phyloP scores from a whole-genome alignment of 75 land plant genomes.

The Pinus tabuliformis region DNA sequence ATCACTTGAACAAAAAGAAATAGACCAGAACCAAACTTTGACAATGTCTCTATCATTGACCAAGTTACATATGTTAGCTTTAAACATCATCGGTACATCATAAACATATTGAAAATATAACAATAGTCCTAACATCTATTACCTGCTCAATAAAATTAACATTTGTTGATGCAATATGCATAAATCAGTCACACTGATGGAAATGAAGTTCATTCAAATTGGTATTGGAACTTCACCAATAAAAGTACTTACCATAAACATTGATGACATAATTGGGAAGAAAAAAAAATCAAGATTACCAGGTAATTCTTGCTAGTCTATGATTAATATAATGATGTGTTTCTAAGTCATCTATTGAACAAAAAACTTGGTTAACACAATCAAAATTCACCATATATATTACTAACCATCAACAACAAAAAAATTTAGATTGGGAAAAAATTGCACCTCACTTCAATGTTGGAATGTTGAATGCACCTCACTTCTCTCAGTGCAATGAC shows the following conservation, averaged over 20 bases:
- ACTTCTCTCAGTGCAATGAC: no score
- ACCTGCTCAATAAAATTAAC: not conserved
- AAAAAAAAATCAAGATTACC: conserved; percentile 88
- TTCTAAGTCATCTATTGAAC: no score
- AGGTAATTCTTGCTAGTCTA: not conserved
- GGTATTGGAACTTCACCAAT: not conserved
- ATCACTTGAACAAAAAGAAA: conserved; percentile 87
- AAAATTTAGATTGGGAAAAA: no score
- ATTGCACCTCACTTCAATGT: no score
- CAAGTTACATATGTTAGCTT: not conserved
- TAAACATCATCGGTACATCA: not conserved
- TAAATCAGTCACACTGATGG: no score
- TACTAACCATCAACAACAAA: no score
- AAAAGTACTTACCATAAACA: conserved; percentile 70
- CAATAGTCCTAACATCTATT: not conserved
- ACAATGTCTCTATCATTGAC: conserved; percentile 48
- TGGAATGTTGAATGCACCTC: no score
- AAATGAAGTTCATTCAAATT: not conserved
- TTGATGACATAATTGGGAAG: conserved; percentile 79
- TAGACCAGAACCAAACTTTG: conserved; percentile 80
- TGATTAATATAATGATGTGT: no score
- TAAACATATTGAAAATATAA: not conserved
- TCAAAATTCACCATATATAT: no score
- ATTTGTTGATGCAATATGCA: no score
- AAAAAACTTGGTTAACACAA: no score